Conservation (phyloP, 2,329 filamentous ascomycete genomes). For the Scorias spongiosa region DNA sequence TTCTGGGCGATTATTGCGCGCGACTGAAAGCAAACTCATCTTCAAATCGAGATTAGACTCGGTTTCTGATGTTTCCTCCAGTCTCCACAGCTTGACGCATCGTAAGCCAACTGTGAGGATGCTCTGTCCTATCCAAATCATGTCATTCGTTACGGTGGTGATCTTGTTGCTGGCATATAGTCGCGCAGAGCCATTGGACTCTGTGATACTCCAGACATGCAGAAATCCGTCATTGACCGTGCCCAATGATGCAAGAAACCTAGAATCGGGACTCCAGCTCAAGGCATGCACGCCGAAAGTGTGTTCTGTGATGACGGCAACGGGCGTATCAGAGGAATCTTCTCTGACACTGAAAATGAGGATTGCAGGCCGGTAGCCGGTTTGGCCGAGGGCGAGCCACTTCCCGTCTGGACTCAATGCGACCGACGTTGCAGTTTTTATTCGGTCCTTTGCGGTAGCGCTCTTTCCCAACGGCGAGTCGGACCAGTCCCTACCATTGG, state of each 20-base stretch:
- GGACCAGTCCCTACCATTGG: conserved; percentile 27
- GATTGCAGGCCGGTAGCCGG: conserved; percentile 81
- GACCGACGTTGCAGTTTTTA: conserved; percentile 87
- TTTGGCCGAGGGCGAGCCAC: conserved; percentile 84
- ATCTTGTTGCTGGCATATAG: conserved; percentile 83
- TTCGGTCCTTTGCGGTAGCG: conserved; percentile 78
- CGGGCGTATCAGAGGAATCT: conserved; percentile 64
- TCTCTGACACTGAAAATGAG: conserved; percentile 69
- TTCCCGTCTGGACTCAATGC: conserved; percentile 75
- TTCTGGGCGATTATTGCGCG: conserved; percentile 10
- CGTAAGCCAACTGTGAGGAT: conserved; percentile 79
- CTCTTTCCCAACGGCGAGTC: conserved; percentile 52
- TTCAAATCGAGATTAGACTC: conserved; percentile 1
- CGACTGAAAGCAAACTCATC: conserved; percentile 2
- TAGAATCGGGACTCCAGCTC: conserved; percentile 76
- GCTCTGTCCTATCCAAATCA: conserved; percentile 77
- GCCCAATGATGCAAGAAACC: conserved; percentile 76
- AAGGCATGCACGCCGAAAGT: conserved; percentile 77
- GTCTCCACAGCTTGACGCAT: conserved; percentile 85
- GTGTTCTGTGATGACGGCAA: conserved; percentile 80
- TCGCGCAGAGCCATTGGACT: conserved; percentile 64
- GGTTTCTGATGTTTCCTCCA: conserved; percentile 45
- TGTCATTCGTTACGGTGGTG: conserved; percentile 69
- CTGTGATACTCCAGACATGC: conserved; percentile 76
- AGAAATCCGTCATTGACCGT: conserved; percentile 85